Percentiles rank a stretch among this genome's conserved stretches.
phyloP scores from a whole-genome alignment of 768 basidiomycete species.

The Mycena albidolilacea region DNA sequence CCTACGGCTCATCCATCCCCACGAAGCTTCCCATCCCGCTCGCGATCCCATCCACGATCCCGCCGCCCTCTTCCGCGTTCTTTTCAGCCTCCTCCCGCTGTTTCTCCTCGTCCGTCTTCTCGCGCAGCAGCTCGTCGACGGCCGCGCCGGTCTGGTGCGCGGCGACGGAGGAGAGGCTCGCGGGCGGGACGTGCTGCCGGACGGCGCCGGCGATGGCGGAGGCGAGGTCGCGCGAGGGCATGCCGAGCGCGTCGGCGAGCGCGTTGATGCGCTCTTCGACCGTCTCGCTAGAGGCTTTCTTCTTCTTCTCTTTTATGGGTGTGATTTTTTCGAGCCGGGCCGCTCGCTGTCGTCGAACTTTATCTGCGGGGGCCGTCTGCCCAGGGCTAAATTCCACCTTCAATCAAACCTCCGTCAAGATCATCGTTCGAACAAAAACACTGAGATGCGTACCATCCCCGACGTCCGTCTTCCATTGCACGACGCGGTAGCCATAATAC shows the following conservation, averaged over 20 bases:
- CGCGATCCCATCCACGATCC: conserved; percentile 50
- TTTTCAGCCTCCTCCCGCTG: conserved; percentile 17
- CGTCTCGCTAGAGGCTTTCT: conserved; percentile 38
- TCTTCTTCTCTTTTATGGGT: conserved; percentile 16
- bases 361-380: conserved; percentile 50
- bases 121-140: conserved; percentile 55
- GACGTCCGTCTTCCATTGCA: conserved; percentile 66
- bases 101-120: conserved; percentile 37
- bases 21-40: conserved; percentile 58
- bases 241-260: conserved; percentile 74
- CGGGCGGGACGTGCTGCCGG: conserved; percentile 71
- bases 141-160: conserved; percentile 62
- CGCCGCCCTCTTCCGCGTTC: conserved; percentile 39
- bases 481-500: conserved; percentile 66
- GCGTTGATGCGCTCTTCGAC: conserved; percentile 73
- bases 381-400: conserved; percentile 65
- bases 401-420: too few species aligned
- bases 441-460: conserved; percentile 62
- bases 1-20: conserved; percentile 62
- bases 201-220: conserved; percentile 75
- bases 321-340: neutral
- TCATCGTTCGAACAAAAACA: neutral
- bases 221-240: conserved; percentile 73
- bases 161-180: conserved; percentile 70
- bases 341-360: conserved; percentile 13